phyloP scores from a whole-genome alignment of 345 rosid genomes.

The Erodium maritimum region DNA sequence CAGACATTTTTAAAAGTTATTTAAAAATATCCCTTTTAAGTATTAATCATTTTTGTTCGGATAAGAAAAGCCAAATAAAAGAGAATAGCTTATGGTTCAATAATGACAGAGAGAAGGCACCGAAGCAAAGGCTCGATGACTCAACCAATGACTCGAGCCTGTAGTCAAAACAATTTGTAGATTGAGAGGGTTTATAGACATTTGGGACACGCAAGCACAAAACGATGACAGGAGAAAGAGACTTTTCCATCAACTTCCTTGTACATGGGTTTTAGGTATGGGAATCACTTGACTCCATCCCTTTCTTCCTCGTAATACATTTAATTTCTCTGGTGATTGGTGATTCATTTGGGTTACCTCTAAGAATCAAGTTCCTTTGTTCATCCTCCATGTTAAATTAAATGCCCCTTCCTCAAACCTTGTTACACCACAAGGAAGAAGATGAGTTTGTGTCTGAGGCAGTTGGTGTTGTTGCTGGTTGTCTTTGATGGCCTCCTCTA shows the following conservation, averaged over 20 bases:
- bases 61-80: no score
- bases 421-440: conserved; percentile 4
- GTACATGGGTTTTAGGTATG: background rate
- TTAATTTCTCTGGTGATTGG: background rate
- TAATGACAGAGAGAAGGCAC: no score
- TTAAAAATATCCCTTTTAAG: no score
- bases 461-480: conserved; percentile 12
- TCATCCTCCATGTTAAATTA: conserved; percentile 19
- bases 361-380: conserved; percentile 33
- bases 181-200: no score
- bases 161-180: no score
- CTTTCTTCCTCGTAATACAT: conserved; percentile 11
- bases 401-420: conserved; percentile 20
- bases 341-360: conserved; percentile 11
- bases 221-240: no score
- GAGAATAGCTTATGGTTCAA: no score
- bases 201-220: no score
- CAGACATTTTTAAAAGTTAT: no score
- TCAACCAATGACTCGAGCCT: no score
- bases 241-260: conserved; percentile 1
- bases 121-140: no score
- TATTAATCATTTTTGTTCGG: no score
- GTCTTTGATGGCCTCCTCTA: conserved; percentile 16
- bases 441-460: conserved; percentile 20
- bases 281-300: conserved; percentile 16